Percentiles rank a stretch among this genome's conserved stretches.
phyloP scores from a whole-genome alignment of 495 filamentous ascomycete species.

The Hyaloscypha hepaticicola region DNA sequence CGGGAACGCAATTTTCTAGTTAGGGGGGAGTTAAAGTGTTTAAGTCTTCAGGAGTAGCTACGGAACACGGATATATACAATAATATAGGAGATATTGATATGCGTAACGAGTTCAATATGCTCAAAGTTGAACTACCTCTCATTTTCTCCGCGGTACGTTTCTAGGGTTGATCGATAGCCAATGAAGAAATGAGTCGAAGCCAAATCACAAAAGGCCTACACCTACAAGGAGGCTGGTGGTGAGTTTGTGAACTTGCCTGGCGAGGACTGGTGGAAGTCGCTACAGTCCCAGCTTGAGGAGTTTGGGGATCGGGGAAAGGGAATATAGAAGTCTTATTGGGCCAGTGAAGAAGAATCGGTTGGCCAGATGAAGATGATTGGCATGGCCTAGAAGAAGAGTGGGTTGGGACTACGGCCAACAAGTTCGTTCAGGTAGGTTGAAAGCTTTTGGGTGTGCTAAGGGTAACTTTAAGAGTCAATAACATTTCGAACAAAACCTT shows the following conservation, averaged over 20 bases:
- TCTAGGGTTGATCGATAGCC: slow-evolving; percentile 4
- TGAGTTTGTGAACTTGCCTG: slow-evolving; percentile 31
- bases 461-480: too few relatives aligned
- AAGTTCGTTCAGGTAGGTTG: not conserved
- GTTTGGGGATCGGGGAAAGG: slow-evolving; percentile 51
- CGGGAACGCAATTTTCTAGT: too few relatives aligned
- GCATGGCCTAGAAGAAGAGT: slow-evolving; percentile 49
- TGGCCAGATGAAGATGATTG: slow-evolving; percentile 51
- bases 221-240: slow-evolving; percentile 27
- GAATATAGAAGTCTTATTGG: slow-evolving; percentile 45
- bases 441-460: too few relatives aligned
- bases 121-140: too few relatives aligned
- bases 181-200: slow-evolving; percentile 45
- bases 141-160: too few relatives aligned
- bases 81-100: too few relatives aligned
- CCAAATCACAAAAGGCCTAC: slow-evolving; percentile 46
- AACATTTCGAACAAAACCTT: too few relatives aligned
- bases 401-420: slow-evolving; percentile 42
- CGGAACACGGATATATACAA: too few relatives aligned
- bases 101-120: too few relatives aligned
- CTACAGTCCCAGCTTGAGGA: slow-evolving; percentile 55
- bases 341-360: slow-evolving; percentile 50
- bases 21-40: too few relatives aligned
- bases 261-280: slow-evolving; percentile 48
- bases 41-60: too few relatives aligned